Percentiles rank a stretch among this genome's conserved stretches.
Evolutionary conservation across 2,329 filamentous ascomycete species (phyloP).

Genomic region (Arthrobotrys iridis): DNA sequence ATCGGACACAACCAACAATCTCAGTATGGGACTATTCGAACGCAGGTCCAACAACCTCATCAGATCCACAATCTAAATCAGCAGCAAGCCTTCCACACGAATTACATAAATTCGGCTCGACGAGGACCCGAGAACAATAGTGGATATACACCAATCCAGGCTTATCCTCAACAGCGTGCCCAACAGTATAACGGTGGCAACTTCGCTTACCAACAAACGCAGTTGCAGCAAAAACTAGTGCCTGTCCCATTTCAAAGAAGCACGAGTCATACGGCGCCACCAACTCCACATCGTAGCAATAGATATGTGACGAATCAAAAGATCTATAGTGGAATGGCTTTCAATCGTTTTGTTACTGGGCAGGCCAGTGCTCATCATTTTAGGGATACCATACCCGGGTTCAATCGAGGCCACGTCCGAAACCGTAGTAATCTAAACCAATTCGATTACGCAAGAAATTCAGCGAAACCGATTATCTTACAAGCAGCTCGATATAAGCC

Average conservation of each 20-base stretch:
- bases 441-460: neutral
- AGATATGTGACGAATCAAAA: conserved; percentile 11
- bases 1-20: neutral
- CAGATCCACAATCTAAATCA: neutral
- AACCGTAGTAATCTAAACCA: conserved; percentile 16
- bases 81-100: neutral
- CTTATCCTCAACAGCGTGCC: neutral
- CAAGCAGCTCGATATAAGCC: conserved; percentile 36
- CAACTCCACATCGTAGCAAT: conserved; percentile 21
- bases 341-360: conserved; percentile 2
- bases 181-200: conserved; percentile 13
- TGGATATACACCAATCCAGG: neutral
- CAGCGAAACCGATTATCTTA: conserved; percentile 1
- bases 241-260: neutral
- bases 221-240: conserved; percentile 4
- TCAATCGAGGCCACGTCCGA: conserved; percentile 13
- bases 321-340: neutral
- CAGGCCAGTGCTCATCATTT: neutral
- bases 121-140: neutral
- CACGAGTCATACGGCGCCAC: conserved; percentile 23
- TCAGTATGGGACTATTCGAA: neutral
- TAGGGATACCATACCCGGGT: neutral
- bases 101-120: neutral
- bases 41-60: neutral
- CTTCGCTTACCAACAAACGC: conserved; percentile 14